Conservation (phyloP, 2,329 filamentous ascomycete species). For the Xenosphaeropsis pyriputrescens region DNA sequence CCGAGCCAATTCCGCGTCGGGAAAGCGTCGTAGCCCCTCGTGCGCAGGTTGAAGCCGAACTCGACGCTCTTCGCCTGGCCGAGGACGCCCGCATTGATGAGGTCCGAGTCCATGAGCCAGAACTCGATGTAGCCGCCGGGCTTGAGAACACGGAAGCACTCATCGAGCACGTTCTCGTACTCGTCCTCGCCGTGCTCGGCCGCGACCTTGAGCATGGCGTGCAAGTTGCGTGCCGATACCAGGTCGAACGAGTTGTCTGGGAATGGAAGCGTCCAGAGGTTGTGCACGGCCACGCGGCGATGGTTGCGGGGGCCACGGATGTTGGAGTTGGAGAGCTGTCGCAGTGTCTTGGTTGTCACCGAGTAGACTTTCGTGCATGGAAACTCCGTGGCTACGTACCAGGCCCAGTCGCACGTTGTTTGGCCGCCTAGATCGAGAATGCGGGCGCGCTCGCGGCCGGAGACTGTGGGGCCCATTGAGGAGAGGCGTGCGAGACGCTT, state of each 20-base stretch:
- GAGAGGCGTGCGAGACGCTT: slow-evolving; percentile 44
- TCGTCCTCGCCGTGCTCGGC: slow-evolving; percentile 61
- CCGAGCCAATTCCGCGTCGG: slow-evolving; percentile 71
- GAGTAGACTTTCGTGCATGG: slow-evolving; percentile 80
- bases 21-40: slow-evolving; percentile 74
- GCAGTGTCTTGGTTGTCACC: slow-evolving; percentile 59
- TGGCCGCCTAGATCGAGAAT: slow-evolving; percentile 83
- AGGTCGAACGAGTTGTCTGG: slow-evolving; percentile 77
- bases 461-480: slow-evolving; percentile 26
- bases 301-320: slow-evolving; percentile 81
- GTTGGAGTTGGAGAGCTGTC: slow-evolving; percentile 57
- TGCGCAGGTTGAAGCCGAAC: slow-evolving; percentile 81
- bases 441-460: slow-evolving; percentile 39
- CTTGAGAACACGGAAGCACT: slow-evolving; percentile 80
- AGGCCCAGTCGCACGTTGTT: slow-evolving; percentile 83
- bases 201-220: slow-evolving; percentile 66
- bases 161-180: slow-evolving; percentile 70
- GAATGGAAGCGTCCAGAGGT: slow-evolving; percentile 73
- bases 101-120: slow-evolving; percentile 75
- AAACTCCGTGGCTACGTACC: slow-evolving; percentile 79
- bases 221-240: slow-evolving; percentile 76
- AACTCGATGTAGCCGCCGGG: slow-evolving; percentile 90
- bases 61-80: slow-evolving; percentile 77
- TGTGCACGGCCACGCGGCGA: slow-evolving; percentile 63
- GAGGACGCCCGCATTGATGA: slow-evolving; percentile 69